phyloP scores from a whole-genome alignment of 2,329 filamentous ascomycete genomes.

The Xylariaceae sp. region DNA sequence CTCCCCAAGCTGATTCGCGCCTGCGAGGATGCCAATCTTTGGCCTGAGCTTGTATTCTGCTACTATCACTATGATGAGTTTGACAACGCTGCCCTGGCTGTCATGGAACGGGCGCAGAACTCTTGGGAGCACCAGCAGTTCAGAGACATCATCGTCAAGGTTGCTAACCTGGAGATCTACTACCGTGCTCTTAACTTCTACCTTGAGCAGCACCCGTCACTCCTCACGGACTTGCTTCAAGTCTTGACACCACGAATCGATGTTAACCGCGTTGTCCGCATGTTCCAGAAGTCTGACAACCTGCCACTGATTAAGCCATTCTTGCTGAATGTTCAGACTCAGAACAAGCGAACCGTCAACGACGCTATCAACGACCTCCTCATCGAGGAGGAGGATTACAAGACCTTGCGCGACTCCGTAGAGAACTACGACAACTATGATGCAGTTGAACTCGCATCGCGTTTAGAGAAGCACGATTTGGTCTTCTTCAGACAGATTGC shows the following conservation, averaged over 20 bases:
- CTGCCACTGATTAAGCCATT: constrained; percentile 98
- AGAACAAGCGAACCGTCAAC: constrained; percentile 98
- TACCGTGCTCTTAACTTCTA: constrained; percentile 97
- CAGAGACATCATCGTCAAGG: constrained; percentile 98
- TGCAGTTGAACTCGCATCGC: constrained; percentile 81
- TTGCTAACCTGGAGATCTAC: constrained; percentile 97
- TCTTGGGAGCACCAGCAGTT: constrained; percentile 99
- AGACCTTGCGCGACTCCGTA: constrained; percentile 94
- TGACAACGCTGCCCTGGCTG: constrained; percentile 92
- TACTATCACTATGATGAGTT: constrained; percentile 98
- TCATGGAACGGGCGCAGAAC: constrained; percentile 96
- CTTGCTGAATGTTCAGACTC: constrained; percentile 88
- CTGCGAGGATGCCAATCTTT: constrained; percentile 89
- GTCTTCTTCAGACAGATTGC: constrained; percentile 99
- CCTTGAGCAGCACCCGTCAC: constrained; percentile 89
- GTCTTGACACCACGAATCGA: constrained; percentile 89
- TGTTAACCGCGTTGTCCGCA: constrained; percentile 97
- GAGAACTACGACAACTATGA: constrained; percentile 99
- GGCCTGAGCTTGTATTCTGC: constrained; percentile 96
- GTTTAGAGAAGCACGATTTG: constrained; percentile 93
- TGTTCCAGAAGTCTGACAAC: constrained; percentile 98
- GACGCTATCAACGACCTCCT: constrained; percentile 95
- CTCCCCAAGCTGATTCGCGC: constrained; percentile 94
- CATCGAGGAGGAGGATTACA: constrained; percentile 99
- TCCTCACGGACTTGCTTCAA: constrained; percentile 93